Conservation (phyloP, 148 eudicot species). For the Nyssa sinensis region DNA sequence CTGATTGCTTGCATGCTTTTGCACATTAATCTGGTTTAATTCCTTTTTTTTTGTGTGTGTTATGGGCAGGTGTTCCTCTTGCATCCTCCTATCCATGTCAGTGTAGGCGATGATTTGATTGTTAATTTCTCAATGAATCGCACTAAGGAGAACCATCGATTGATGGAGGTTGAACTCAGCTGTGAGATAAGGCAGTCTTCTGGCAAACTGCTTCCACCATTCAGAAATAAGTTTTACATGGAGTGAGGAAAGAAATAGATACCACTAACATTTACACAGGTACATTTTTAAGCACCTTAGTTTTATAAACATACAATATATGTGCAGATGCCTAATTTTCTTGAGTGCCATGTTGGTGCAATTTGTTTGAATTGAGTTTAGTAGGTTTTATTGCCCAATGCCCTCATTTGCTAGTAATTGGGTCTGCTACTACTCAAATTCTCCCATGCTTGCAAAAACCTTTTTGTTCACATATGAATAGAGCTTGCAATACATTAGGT, state of each 20-base stretch:
- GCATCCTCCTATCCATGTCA: constrained; percentile 45
- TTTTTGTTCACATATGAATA: background rate
- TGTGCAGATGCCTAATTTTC: background rate
- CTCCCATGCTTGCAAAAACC: background rate
- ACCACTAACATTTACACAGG: constrained; percentile 6
- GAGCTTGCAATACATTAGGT: background rate
- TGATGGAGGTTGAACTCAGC: constrained; percentile 76
- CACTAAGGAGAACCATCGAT: constrained; percentile 76
- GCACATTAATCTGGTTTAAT: constrained; percentile 3
- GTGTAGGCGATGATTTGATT: constrained; percentile 48
- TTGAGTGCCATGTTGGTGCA: background rate
- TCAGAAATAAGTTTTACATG: constrained; percentile 61
- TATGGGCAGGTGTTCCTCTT: constrained; percentile 69
- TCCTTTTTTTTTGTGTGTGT: background rate
- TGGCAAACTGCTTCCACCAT: constrained; percentile 49
- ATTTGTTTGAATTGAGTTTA: background rate
- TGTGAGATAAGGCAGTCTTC: constrained; percentile 51
- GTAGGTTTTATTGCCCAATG: constrained; percentile 1
- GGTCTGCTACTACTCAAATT: constrained; percentile 2
- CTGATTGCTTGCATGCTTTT: background rate
- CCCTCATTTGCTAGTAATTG: background rate
- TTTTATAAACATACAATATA: background rate
- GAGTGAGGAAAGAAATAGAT: constrained; percentile 51
- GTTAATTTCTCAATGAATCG: constrained; percentile 70
- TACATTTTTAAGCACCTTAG: constrained; percentile 1